Base-by-base conservation (phyloP, 495 filamentous ascomycete genomes). In the Podospora fimiseda region DNA sequence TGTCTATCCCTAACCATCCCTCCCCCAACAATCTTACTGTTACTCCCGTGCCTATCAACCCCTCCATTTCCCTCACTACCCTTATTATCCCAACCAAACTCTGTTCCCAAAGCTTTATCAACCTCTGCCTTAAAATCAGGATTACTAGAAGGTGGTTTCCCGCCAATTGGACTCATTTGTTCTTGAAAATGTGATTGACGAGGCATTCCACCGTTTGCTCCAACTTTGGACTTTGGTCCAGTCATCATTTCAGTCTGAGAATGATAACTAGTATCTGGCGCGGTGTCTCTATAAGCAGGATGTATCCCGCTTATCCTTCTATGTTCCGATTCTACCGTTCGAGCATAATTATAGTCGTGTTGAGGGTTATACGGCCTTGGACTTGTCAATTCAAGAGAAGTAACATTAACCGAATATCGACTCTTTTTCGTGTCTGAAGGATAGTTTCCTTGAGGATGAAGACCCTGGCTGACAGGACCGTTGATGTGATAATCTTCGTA, bases 401-500 rank as follows among this genome's bases (percentile, higher is more conserved):
- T 37, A 37, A n/a, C 33, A 37, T 37, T 37, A 8, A 37, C n/a
- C n/a, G n/a, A n/a, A n/a, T n/a, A n/a, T n/a, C n/a, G n/a, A n/a
- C n/a, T 37, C n/a, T 37, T 14, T 18, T 49, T 1, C 5, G 46
- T 13, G n/a, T 36, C 43, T 15, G 24, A 16, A 21, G 2, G 20
- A 1, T 1, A 14, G 3, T 19, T 22, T 19, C 40, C 23, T 1
- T 68, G 66, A 24, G 63, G 49, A 59, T 69, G 66, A 16, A 56
- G 51, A n/a, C n/a, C n/a, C n/a, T n/a, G n/a, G n/a, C n/a, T n/a
- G n/a, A n/a, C n/a, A n/a, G n/a, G n/a, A n/a, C n/a, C n/a, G n/a
- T 67, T 65, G 9, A 70, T 56, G 50, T 69, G 60, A 53, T 75
- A 76, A 27, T 70, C 69, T 30, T 76, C 74, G 46, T 72, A 75